Evolutionary conservation across 2,329 filamentous ascomycete species (phyloP), one percentile per base, ranked within the genome.

Genomic region (Cadophora sp.): DNA sequence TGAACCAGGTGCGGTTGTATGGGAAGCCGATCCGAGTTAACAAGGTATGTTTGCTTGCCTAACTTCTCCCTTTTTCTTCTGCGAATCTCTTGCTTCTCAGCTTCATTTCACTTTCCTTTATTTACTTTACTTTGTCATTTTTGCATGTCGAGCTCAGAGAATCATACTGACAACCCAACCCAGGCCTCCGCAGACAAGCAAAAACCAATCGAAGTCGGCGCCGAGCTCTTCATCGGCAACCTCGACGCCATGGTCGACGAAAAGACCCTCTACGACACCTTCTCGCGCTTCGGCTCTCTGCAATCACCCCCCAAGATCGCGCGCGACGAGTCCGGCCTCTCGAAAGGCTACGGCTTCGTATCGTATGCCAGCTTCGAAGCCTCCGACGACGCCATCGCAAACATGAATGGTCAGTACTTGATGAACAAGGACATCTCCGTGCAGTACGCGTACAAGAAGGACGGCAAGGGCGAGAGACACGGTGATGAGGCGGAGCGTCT

Each of bases 381-480:
- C 74, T 96, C 93, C 12, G 96, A 99, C 77, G 91, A 93, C 70
- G 94, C 96, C 51, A 93, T 97, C 71, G 87, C 90, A 73, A 96
- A 95, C 79, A 94, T 99, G 91, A 92, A 97, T 79, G 93, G 93
- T 62, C 94, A 98, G 82, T 98, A 96, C 80, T 88, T 99, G 69
- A 94, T 97, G 85, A 97, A 96, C 84, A 97, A 97, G 83, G 92
- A 97, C 80, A 91, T 98, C 75, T 92, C 92, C 2, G 96, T 99
- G 55, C 95, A 98, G 81, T 99, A 98, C 80, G 96, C 96, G 48
- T 98, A 97, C 87, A 99, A 99, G 86, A 98, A 98, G 82, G 96
- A 99, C 77, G 96, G 96, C 74, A 97, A 97, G 82, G 95, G 95
- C 75, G 95, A 98, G 82, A 86, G 96, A 68, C 96, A 99, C 78